These are phyloP conservation scores for Wickerhamomyces subpelliculosus DNA, from an alignment of 805 yeast species.

Conservation along the genomic window DNA sequence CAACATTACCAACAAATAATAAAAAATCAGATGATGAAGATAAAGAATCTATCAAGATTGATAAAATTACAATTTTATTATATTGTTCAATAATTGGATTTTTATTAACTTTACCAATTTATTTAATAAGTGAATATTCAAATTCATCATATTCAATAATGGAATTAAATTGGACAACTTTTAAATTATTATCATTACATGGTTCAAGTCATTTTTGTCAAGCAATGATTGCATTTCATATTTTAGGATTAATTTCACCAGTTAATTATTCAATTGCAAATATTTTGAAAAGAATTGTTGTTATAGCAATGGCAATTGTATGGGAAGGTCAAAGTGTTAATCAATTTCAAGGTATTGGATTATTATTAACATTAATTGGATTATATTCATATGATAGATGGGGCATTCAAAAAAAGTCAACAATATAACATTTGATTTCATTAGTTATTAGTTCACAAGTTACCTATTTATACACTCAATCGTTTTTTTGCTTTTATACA, in stretches of 20 bases:
- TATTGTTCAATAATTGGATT: constrained; percentile 71
- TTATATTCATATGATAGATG: constrained; percentile 68
- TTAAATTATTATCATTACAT: constrained; percentile 44
- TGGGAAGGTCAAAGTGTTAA: constrained; percentile 46
- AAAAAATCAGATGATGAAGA: constrained; percentile 17
- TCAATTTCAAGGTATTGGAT: constrained; percentile 44
- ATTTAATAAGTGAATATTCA: constrained; percentile 46
- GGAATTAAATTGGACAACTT: constrained; percentile 23
- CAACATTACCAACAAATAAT: constrained; percentile 19
- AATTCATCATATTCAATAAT: constrained; percentile 20
- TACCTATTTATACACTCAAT: too few species aligned
- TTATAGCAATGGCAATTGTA: constrained; percentile 57
- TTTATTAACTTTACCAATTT: constrained; percentile 58
- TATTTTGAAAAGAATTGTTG: constrained; percentile 65
- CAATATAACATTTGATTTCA: neutral
- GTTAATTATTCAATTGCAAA: constrained; percentile 77
- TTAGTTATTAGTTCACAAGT: too few species aligned
- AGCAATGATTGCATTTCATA: constrained; percentile 68
- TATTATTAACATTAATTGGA: constrained; percentile 51
- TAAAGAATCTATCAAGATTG: constrained; percentile 51
- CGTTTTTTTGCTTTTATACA: too few species aligned
- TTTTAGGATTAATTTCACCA: constrained; percentile 65
- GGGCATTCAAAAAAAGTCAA: constrained; percentile 32
- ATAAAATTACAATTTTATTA: constrained; percentile 63
- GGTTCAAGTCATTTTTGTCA: constrained; percentile 68